Conservation (phyloP, 129 eudicot genomes). For the Ambrosia trifida region DNA sequence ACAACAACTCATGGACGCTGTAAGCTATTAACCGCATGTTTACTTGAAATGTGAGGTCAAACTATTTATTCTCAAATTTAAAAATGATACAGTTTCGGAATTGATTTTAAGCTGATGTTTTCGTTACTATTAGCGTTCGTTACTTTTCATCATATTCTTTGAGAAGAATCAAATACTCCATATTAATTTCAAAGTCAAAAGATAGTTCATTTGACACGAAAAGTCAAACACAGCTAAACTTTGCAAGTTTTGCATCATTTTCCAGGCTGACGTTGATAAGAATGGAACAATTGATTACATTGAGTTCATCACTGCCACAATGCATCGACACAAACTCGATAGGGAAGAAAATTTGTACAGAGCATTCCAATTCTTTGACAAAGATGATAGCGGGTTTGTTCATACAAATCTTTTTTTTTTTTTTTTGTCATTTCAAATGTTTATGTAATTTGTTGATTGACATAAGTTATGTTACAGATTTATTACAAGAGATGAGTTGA, state of each 20-base stretch:
- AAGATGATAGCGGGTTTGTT: constrained; percentile 61
- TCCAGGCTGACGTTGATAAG: constrained; percentile 75
- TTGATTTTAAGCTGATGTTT: background rate
- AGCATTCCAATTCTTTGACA: constrained; percentile 71
- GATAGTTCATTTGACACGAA: background rate
- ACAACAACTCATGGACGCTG: constrained; percentile 87
- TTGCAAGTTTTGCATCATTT: background rate
- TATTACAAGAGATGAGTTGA: constrained; percentile 84
- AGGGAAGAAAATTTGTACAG: constrained; percentile 59
- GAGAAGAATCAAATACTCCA: background rate
- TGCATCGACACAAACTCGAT: constrained; percentile 81
- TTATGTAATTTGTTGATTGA: background rate
- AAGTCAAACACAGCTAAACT: constrained; percentile 14
- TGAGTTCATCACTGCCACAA: constrained; percentile 72
- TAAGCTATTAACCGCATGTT: constrained; percentile 33
- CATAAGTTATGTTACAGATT: constrained; percentile 40
- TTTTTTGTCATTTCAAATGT: background rate
- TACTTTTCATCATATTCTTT: background rate
- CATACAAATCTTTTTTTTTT: background rate
- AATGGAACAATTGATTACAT: constrained; percentile 67
- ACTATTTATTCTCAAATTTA: background rate
- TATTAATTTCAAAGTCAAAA: background rate
- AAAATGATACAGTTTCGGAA: background rate
- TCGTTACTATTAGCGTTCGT: background rate
- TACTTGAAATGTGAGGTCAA: constrained; percentile 8